A percentile compares a stretch with the other conserved stretches of the same genome.
phyloP scores from a whole-genome alignment of 208 protist genomes.

The Porcisia hertigi region DNA sequence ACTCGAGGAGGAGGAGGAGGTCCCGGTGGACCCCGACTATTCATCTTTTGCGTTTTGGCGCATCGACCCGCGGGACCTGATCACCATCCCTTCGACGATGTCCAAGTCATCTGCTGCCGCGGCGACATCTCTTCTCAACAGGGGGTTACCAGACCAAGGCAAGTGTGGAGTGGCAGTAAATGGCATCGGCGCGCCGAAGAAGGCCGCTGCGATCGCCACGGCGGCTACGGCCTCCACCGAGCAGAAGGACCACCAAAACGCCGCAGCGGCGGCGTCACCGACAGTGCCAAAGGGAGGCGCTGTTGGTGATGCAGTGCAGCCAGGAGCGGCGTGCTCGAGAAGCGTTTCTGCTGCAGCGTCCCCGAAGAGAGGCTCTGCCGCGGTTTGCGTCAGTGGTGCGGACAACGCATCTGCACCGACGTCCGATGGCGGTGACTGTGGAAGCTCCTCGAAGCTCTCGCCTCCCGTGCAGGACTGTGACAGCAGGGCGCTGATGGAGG shows the following conservation, averaged over 20 bases:
- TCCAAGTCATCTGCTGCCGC: not conserved
- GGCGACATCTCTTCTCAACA: not conserved
- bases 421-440: not conserved
- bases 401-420: not conserved
- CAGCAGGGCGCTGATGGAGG: not conserved
- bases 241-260: not conserved
- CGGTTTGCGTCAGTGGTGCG: not conserved
- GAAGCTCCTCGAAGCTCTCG: not conserved
- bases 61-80: conserved; percentile 56
- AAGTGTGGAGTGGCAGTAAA: not conserved
- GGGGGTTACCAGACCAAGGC: not conserved
- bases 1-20: conserved; percentile 25
- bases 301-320: not conserved
- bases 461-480: not conserved
- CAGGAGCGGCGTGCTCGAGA: not conserved
- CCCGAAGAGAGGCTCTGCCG: not conserved
- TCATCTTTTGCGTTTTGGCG: conserved; percentile 80
- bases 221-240: not conserved
- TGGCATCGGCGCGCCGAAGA: not conserved
- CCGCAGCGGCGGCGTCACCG: not conserved
- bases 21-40: conserved; percentile 66
- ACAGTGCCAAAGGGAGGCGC: not conserved
- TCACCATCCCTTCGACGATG: conserved; percentile 10
- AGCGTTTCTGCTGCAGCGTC: not conserved
- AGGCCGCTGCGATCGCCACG: not conserved